Conservation (phyloP, 106 monocot genomes). For the Dendrobium huoshanense region DNA sequence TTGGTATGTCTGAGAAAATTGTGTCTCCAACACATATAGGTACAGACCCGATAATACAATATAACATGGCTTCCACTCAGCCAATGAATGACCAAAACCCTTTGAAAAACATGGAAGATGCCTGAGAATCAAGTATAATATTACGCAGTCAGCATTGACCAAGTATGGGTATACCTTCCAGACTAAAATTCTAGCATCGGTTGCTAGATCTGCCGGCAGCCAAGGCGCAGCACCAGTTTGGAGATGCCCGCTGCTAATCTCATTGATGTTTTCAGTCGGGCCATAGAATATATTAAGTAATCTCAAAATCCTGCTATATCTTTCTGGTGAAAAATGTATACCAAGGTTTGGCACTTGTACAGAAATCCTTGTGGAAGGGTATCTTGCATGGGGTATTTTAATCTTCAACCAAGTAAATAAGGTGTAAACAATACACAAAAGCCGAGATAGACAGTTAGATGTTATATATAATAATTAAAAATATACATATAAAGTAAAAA, state of each 20-base stretch:
- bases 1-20: slow-evolving; percentile 60
- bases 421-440: slow-evolving; percentile 2
- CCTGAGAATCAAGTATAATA: not conserved
- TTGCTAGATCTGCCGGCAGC: slow-evolving; percentile 67
- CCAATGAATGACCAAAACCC: slow-evolving; percentile 86
- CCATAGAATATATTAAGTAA: slow-evolving; percentile 66
- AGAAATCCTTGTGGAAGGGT: slow-evolving; percentile 80
- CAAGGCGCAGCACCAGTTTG: slow-evolving; percentile 42
- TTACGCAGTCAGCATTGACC: not conserved
- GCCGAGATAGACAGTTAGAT: not conserved
- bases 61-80: slow-evolving; percentile 92
- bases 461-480: not conserved
- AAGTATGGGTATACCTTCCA: slow-evolving; percentile 67
- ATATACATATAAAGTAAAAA: not conserved
- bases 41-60: slow-evolving; percentile 86
- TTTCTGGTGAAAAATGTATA: slow-evolving; percentile 88
- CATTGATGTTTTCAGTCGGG: slow-evolving; percentile 26
- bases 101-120: slow-evolving; percentile 21
- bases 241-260: slow-evolving; percentile 16
- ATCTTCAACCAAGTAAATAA: slow-evolving; percentile 42
- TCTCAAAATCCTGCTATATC: slow-evolving; percentile 60
- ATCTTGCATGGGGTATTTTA: slow-evolving; percentile 76
- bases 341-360: slow-evolving; percentile 86
- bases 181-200: slow-evolving; percentile 76
- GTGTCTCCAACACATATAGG: slow-evolving; percentile 90